Evolutionary conservation across 2,329 filamentous ascomycete genomes (phyloP), one percentile per base, ranked within the genome.

Genomic region (Fusarium marasasianum): DNA sequence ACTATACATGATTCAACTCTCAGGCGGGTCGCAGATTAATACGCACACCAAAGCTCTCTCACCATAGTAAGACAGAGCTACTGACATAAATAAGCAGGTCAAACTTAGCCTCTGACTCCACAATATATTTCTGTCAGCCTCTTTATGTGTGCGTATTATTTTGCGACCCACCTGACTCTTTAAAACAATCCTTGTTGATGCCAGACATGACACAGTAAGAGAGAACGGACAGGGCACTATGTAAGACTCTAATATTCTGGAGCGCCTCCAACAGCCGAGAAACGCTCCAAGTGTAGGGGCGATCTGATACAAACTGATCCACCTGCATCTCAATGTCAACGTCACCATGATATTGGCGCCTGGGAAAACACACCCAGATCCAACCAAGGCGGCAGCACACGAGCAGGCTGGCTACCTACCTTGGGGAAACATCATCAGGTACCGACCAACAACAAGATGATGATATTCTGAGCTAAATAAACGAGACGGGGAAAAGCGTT

Each of bases 311-410:
- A 48, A 38, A 24, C 18, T 40, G 66, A 40, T 58, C 37, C 60
- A 59, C 40, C 31, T 35, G 6, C 24, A 66, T 41, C 15, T 41
- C 38, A 45, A 44, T 29, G 60, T 20, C 50, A 44, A 74, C 71
- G 62, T 73, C 71, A 68, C 71, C 37, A 35, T 50, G 33, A 40
- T 59, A 33, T 63, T 63, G 40, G 62, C 51, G 56, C 47, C n/a
- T 57, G 31, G 69, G 50, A 48, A 62, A 62, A 69, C 37, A 31
- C 41, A 48, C 45, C 47, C 47, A 43, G 12, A 56, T 50, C 65
- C 65, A 48, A 51, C 56, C 60, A 48, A 44, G 63, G 58, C 44
- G 55, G 61, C 37, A 44, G 53, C 43, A 22, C 40, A 20, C 15
- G n/a, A 58, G 18, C n/a, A 37, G 31, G 44, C 31, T 26, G 24